Percentiles rank a stretch among this genome's conserved stretches.
These are phyloP conservation scores for Colletotrichum sp. DNA, from an alignment of 2,329 filamentous ascomycete species.

Conservation along the genomic window DNA sequence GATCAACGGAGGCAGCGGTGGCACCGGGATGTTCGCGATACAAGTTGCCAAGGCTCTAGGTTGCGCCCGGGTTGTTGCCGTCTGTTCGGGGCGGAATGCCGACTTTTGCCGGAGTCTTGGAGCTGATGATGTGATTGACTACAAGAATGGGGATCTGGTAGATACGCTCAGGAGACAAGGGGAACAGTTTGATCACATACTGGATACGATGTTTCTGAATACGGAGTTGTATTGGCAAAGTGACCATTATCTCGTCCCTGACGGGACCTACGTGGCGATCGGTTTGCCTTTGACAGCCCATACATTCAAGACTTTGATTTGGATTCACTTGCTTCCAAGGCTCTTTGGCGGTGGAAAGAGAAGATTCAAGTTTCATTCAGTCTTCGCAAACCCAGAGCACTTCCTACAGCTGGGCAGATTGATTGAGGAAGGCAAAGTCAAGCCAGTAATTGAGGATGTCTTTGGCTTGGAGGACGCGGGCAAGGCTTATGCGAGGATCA, in stretches of 20 bases:
- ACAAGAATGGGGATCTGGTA: constrained; percentile 24
- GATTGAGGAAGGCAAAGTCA: constrained; percentile 64
- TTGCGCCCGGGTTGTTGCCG: constrained; percentile 32
- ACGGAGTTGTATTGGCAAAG: constrained; percentile 53
- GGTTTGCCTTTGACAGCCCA: constrained; percentile 40
- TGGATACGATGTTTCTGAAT: constrained; percentile 38
- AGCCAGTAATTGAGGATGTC: constrained; percentile 56
- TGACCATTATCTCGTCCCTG: constrained; percentile 51
- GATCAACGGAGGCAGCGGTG: constrained; percentile 49
- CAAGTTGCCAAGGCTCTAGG: constrained; percentile 39
- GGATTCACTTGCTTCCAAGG: constrained; percentile 30
- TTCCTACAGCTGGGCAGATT: constrained; percentile 56
- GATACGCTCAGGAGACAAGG: constrained; percentile 16
- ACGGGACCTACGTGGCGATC: constrained; percentile 55
- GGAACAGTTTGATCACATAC: constrained; percentile 23
- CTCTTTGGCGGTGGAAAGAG: constrained; percentile 44
- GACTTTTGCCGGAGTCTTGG: constrained; percentile 35
- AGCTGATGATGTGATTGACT: constrained; percentile 41
- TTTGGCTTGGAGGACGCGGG: constrained; percentile 61
- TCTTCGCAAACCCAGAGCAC: constrained; percentile 46
- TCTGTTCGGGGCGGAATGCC: constrained; percentile 36
- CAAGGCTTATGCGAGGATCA: constrained; percentile 62
- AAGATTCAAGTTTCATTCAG: constrained; percentile 43
- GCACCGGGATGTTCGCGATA: constrained; percentile 38
- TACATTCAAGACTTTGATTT: constrained; percentile 25